These are phyloP conservation scores for Olyra latifolia DNA, from an alignment of 176 grass and related monocot genomes.

Conservation along the genomic window DNA sequence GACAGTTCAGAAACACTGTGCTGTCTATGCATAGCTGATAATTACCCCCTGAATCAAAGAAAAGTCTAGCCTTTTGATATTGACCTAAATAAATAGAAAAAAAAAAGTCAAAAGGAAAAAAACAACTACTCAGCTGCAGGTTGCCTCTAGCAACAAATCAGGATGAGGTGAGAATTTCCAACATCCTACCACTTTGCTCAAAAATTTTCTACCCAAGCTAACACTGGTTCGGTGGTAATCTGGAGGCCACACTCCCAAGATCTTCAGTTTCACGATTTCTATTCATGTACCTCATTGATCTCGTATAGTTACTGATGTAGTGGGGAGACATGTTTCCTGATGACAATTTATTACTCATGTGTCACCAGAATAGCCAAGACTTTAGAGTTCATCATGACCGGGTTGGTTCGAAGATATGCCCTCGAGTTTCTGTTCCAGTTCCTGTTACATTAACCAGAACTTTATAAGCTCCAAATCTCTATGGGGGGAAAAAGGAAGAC, in stretches of 20 bases:
- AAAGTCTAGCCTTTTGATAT: neutral
- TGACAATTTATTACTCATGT: constrained; percentile 5
- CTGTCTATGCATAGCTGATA: neutral
- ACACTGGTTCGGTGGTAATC: neutral
- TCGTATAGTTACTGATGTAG: constrained; percentile 28
- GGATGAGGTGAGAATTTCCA: constrained; percentile 25
- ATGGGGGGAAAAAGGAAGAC: neutral
- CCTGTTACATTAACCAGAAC: constrained; percentile 50
- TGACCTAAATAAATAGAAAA: constrained; percentile 14
- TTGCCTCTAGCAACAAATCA: constrained; percentile 29
- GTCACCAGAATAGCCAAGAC: neutral
- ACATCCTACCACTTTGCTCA: constrained; percentile 24
- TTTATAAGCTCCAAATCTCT: constrained; percentile 28
- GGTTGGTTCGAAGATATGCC: constrained; percentile 46
- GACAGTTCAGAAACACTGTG: neutral
- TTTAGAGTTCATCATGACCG: constrained; percentile 74
- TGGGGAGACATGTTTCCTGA: constrained; percentile 27
- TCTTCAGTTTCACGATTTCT: neutral
- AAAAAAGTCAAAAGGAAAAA: neutral
- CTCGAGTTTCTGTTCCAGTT: constrained; percentile 70
- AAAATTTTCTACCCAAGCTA: constrained; percentile 9
- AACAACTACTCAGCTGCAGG: neutral
- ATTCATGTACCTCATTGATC: constrained; percentile 15
- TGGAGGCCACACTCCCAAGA: constrained; percentile 1
- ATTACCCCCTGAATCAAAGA: neutral